A percentile compares a stretch with the other conserved stretches of the same genome.
Conservation (phyloP, 306 rosid genomes). For the Styphnolobium japonicum region DNA sequence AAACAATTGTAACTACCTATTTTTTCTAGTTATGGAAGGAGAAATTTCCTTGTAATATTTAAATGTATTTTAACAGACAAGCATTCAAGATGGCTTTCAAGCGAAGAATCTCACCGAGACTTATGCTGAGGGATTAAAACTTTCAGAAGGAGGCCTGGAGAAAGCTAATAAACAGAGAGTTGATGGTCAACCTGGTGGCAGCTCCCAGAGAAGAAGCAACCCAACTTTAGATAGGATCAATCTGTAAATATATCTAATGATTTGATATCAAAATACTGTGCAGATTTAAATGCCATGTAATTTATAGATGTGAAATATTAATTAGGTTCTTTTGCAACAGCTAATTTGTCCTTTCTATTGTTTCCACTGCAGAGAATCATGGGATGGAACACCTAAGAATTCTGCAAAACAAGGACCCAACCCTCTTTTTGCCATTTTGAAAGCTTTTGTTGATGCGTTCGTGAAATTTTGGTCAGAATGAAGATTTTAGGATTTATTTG, state of each 20-base stretch:
- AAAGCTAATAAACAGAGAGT: constrained; percentile 33
- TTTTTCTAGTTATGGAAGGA: not conserved
- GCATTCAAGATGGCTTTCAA: constrained; percentile 26
- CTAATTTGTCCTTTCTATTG: constrained; percentile 21
- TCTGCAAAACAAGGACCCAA: constrained; percentile 44
- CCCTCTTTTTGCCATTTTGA: constrained; percentile 55
- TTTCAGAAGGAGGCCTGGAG: constrained; percentile 29
- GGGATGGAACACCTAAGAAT: constrained; percentile 57
- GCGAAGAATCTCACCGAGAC: constrained; percentile 31
- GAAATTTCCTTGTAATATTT: constrained; percentile 11
- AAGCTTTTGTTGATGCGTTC: constrained; percentile 54
- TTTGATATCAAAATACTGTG: not conserved
- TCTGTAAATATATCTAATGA: constrained; percentile 59
- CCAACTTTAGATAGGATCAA: constrained; percentile 80
- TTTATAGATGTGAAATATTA: constrained; percentile 8
- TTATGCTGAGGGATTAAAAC: constrained; percentile 25
- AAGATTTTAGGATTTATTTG: constrained; percentile 23
- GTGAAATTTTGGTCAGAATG: constrained; percentile 80
- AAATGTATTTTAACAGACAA: constrained; percentile 49
- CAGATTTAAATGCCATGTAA: not conserved
- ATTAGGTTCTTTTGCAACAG: not conserved
- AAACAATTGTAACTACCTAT: not conserved
- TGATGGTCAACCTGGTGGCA: constrained; percentile 36
- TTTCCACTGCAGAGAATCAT: constrained; percentile 76
- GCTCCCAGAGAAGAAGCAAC: constrained; percentile 50